Evolutionary conservation across 352 stramenopile genomes (phyloP).

Genomic region (Phytophthora nicotianae): DNA sequence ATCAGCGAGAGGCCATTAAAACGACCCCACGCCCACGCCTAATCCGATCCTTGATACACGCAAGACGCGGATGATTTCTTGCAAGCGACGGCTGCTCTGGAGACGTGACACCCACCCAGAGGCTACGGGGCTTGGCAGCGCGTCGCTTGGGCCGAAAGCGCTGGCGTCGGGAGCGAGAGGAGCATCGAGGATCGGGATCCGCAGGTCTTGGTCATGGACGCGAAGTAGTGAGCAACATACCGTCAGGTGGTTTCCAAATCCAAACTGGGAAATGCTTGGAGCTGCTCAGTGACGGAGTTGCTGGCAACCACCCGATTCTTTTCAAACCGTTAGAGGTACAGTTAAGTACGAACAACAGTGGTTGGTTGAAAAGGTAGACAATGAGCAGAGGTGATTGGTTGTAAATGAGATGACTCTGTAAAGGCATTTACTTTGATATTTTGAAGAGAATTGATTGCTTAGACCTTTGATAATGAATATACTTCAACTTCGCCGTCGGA

Average conservation of each 20-base stretch:
- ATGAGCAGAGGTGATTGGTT: not conserved
- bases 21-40: conserved; percentile 11
- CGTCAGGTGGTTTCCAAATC: conserved; percentile 84
- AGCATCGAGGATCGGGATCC: conserved; percentile 46
- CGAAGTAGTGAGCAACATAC: conserved; percentile 51
- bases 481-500: conserved; percentile 1
- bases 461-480: not conserved
- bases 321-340: not conserved
- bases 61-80: conserved; percentile 47
- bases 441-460: not conserved
- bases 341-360: not conserved
- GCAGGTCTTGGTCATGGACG: conserved; percentile 18
- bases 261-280: conserved; percentile 53
- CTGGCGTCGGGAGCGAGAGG: conserved; percentile 26
- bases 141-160: conserved; percentile 32
- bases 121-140: conserved; percentile 10
- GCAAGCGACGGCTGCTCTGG: conserved; percentile 40
- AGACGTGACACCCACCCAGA: conserved; percentile 6
- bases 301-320: conserved; percentile 30
- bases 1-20: conserved; percentile 9
- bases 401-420: not conserved
- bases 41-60: conserved; percentile 91
- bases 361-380: conserved; percentile 11
- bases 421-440: not conserved
- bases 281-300: conserved; percentile 2